phyloP scores from a whole-genome alignment of 306 rosid genomes.

The Lupinus albus region DNA sequence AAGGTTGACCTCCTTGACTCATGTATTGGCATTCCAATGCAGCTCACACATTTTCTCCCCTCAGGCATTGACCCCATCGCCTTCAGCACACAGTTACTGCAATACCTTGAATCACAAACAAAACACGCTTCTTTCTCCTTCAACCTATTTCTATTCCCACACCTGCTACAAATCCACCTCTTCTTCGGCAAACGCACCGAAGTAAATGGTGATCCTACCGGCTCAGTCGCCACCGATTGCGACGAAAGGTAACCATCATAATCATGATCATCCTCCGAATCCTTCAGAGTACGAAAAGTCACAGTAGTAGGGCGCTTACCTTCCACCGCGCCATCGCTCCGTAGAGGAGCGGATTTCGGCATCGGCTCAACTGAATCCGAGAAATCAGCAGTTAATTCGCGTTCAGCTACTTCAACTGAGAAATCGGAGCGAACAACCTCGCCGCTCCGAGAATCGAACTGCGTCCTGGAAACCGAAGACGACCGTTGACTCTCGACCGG shows the following conservation, averaged over 20 bases:
- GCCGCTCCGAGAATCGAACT: conserved; percentile 50
- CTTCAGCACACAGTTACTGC: conserved; percentile 74
- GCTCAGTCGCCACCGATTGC: conserved; percentile 65
- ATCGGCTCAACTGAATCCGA: not conserved
- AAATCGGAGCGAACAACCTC: conserved; percentile 48
- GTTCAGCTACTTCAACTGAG: conserved; percentile 42
- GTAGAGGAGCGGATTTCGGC: conserved; percentile 33
- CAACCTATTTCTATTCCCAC: conserved; percentile 71
- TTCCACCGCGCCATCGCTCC: conserved; percentile 10
- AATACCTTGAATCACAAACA: conserved; percentile 78
- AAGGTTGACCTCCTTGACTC: conserved; percentile 65
- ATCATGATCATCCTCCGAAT: conserved; percentile 61
- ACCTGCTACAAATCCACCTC: conserved; percentile 66
- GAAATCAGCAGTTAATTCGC: not conserved
- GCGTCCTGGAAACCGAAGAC: conserved; percentile 55
- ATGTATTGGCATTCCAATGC: conserved; percentile 76
- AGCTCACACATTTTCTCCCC: conserved; percentile 83
- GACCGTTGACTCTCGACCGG: conserved; percentile 57
- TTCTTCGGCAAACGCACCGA: conserved; percentile 35
- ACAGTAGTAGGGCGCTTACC: conserved; percentile 58
- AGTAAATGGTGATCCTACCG: conserved; percentile 52
- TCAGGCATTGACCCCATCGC: conserved; percentile 98
- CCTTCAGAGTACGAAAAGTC: conserved; percentile 64
- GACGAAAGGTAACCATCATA: conserved; percentile 55
- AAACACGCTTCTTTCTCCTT: conserved; percentile 80